A percentile compares a stretch with the other conserved stretches of the same genome.
Evolutionary conservation across 495 filamentous ascomycete genomes (phyloP).

Genomic region (Penicillium malachiteum): DNA sequence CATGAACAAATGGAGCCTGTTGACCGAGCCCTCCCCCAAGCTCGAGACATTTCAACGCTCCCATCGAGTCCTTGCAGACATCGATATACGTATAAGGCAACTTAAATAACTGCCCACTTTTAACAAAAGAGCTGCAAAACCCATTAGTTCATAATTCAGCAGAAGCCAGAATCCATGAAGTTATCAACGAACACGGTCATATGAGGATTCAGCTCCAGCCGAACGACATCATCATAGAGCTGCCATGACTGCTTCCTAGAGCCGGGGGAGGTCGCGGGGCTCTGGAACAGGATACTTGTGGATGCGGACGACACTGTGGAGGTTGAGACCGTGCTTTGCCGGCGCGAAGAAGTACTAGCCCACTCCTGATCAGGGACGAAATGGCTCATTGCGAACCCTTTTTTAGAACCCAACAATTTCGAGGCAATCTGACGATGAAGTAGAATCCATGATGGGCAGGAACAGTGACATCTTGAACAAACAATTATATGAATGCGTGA

Average conservation of each 20-base stretch:
- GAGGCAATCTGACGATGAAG: constrained; percentile 4
- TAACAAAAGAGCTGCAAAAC: constrained; percentile 38
- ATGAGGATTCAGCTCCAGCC: constrained; percentile 34
- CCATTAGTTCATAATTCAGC: neutral
- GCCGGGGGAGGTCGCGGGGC: constrained; percentile 33
- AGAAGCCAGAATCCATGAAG: neutral
- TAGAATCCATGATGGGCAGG: constrained; percentile 13
- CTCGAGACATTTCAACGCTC: constrained; percentile 40
- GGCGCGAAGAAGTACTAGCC: constrained; percentile 33
- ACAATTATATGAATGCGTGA: constrained; percentile 11
- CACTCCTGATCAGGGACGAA: constrained; percentile 31
- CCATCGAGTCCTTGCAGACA: constrained; percentile 41
- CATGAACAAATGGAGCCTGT: constrained; percentile 42
- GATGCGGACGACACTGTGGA: constrained; percentile 43
- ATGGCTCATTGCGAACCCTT: constrained; percentile 27
- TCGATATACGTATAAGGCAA: constrained; percentile 45
- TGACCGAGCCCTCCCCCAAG: constrained; percentile 41
- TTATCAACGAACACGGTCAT: constrained; percentile 39
- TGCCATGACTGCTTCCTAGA: constrained; percentile 36
- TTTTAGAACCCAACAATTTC: neutral
- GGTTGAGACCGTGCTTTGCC: constrained; percentile 38
- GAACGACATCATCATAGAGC: constrained; percentile 37
- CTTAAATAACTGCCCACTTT: constrained; percentile 40
- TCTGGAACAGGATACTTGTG: constrained; percentile 35
- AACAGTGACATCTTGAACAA: constrained; percentile 8